These are phyloP conservation scores for Dictyostelium capitatum DNA, from an alignment of 78 protist species.

Conservation along the genomic window DNA sequence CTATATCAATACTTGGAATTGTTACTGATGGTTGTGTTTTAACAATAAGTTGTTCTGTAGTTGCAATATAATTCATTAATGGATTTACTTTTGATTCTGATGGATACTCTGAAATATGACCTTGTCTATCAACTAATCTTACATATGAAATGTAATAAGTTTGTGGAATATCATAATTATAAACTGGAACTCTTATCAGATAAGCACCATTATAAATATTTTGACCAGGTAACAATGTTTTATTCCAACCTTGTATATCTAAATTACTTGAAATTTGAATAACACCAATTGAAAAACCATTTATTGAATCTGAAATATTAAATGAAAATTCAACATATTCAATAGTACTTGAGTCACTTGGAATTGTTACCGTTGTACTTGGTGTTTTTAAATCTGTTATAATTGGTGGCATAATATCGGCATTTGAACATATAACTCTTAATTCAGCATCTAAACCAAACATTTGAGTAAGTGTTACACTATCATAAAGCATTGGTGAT, in stretches of 20 bases:
- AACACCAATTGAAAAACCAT: conserved; percentile 11
- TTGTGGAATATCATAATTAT: background rate
- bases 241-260: conserved; percentile 5
- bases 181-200: background rate
- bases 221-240: background rate
- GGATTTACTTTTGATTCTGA: background rate
- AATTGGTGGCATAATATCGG: conserved; percentile 8
- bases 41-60: no score
- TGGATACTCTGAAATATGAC: conserved; percentile 2
- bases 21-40: background rate
- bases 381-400: background rate
- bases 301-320: background rate
- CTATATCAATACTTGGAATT: no score
- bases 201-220: background rate
- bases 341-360: background rate
- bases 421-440: background rate
- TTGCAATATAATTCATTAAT: background rate
- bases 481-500: background rate
- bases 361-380: background rate
- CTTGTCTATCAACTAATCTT: conserved; percentile 10
- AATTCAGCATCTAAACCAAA: background rate
- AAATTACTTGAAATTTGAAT: background rate
- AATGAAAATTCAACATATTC: background rate
- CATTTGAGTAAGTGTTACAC: background rate
- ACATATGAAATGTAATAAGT: background rate